These are phyloP conservation scores for Tinospora cordifolia DNA, from an alignment of 164 flowering plant genomes.

Conservation along the genomic window DNA sequence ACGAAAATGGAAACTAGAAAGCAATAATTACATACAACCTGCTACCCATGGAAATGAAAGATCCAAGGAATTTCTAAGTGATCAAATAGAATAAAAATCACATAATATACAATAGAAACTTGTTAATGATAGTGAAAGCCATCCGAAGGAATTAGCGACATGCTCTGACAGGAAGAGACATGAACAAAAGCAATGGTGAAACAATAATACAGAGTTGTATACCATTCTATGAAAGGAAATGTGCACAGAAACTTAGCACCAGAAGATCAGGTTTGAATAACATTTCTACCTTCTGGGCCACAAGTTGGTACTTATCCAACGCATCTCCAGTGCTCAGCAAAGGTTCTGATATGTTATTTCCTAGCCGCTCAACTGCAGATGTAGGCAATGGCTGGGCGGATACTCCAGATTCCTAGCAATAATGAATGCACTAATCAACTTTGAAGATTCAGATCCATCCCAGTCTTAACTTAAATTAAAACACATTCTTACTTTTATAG, in stretches of 20 bases:
- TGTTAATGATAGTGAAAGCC: background rate
- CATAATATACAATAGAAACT: background rate
- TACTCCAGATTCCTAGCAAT: conserved; percentile 47
- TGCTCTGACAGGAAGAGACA: background rate
- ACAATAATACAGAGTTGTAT: background rate
- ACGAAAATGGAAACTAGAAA: background rate
- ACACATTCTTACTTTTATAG: conserved; percentile 34
- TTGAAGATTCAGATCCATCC: background rate
- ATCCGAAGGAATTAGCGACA: background rate
- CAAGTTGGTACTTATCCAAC: conserved; percentile 67
- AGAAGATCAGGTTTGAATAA: background rate
- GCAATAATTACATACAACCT: background rate
- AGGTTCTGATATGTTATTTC: conserved; percentile 47
- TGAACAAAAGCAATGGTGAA: background rate
- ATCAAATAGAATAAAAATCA: background rate
- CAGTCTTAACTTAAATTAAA: background rate
- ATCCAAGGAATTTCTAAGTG: background rate
- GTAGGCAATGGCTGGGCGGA: conserved; percentile 38
- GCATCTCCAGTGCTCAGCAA: conserved; percentile 73
- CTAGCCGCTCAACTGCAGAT: conserved; percentile 47
- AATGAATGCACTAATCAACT: conserved; percentile 7
- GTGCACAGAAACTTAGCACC: background rate
- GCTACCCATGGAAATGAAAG: background rate
- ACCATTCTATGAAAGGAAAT: background rate
- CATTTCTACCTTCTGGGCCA: conserved; percentile 62